Conservation (phyloP, 257 asterid species). For the Nicotiana attenuata region DNA sequence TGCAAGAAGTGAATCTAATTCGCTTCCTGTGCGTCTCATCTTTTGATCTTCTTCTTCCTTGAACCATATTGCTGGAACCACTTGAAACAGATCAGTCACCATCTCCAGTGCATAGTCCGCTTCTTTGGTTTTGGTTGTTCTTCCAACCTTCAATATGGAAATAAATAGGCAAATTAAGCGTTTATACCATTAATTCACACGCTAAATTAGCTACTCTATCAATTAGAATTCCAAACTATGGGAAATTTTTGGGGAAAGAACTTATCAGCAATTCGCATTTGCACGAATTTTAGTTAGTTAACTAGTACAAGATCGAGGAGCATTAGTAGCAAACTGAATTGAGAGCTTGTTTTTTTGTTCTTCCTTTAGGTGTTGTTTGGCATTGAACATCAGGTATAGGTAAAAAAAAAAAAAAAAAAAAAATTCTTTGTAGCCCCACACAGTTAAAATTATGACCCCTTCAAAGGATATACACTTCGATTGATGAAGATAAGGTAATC, state of each 20-base stretch:
- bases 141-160: constrained; percentile 50
- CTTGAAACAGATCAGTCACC: constrained; percentile 38
- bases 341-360: no score
- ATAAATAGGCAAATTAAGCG: not conserved
- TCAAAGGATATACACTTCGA: not conserved
- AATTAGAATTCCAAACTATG: no score
- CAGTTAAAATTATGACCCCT: not conserved
- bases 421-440: not conserved
- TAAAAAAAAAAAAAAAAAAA: no score
- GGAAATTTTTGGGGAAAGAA: no score
- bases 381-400: not conserved
- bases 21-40: constrained; percentile 29
- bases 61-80: constrained; percentile 73
- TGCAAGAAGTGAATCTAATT: constrained; percentile 46
- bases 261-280: no score
- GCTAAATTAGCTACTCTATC: no score
- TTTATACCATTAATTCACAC: no score
- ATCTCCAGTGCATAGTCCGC: constrained; percentile 69
- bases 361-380: not conserved
- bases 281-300: no score
- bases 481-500: not conserved
- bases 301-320: not conserved
- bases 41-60: constrained; percentile 26
- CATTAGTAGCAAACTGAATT: not conserved
- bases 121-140: constrained; percentile 43